Evolutionary conservation across 352 stramenopile species (phyloP).

Genomic region (Globisporangium recalcitrans): DNA sequence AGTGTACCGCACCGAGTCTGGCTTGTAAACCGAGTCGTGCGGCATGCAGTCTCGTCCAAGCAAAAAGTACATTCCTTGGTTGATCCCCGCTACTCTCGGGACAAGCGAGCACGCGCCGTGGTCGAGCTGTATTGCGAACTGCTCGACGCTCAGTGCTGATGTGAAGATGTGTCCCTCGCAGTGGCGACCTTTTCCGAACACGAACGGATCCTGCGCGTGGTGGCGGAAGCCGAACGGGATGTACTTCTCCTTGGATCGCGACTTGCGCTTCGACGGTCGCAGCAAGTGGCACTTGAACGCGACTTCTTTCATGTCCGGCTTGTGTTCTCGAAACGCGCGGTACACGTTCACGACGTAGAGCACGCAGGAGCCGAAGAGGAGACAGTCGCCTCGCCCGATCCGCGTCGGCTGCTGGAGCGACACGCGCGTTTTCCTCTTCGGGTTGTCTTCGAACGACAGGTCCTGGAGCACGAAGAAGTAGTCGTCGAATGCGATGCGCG

Average conservation of each 20-base stretch:
- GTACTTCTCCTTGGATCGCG: slow-evolving; percentile 35
- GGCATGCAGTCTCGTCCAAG: slow-evolving; percentile 45
- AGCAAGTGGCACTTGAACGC: slow-evolving; percentile 61
- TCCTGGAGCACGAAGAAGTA: slow-evolving; percentile 67
- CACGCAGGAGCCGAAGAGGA: slow-evolving; percentile 52
- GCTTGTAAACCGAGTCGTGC: slow-evolving; percentile 25
- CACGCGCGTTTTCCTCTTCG: slow-evolving; percentile 46
- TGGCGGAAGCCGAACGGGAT: slow-evolving; percentile 54
- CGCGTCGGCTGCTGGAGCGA: slow-evolving; percentile 38
- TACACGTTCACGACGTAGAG: slow-evolving; percentile 42
- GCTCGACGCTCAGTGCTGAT: slow-evolving; percentile 45
- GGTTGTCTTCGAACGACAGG: slow-evolving; percentile 62
- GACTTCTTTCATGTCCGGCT: slow-evolving; percentile 60
- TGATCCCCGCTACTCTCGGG: slow-evolving; percentile 50
- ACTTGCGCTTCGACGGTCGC: slow-evolving; percentile 58
- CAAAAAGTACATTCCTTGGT: slow-evolving; percentile 67
- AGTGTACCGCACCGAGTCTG: slow-evolving; percentile 51
- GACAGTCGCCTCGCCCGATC: slow-evolving; percentile 48
- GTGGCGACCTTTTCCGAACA: slow-evolving; percentile 50
- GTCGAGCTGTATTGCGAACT: slow-evolving; percentile 63
- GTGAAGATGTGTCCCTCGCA: slow-evolving; percentile 61
- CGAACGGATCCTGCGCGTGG: slow-evolving; percentile 33
- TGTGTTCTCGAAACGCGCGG: slow-evolving; percentile 45
- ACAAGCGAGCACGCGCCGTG: slow-evolving; percentile 54
- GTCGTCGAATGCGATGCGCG: slow-evolving; percentile 58